Conservation (phyloP, 345 rosid genomes). For the Lenwebbia sp. region DNA sequence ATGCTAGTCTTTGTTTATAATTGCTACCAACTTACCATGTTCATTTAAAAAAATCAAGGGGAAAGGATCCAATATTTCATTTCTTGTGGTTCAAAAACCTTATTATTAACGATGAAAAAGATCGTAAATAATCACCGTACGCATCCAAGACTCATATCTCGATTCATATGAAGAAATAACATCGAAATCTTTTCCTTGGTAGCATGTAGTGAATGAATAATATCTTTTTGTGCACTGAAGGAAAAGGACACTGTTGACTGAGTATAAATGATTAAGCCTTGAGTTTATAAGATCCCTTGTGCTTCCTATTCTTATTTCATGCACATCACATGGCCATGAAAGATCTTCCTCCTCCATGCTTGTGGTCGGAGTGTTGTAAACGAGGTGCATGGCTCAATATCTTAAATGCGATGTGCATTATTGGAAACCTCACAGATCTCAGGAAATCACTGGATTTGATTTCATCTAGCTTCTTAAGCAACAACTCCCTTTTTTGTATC, state of each 20-base stretch:
- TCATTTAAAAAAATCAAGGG: not conserved
- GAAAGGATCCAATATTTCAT: not conserved
- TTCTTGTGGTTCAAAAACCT: not conserved
- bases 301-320: not conserved
- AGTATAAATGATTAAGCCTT: not conserved
- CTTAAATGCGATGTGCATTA: not conserved
- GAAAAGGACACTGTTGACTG: not conserved
- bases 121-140: not conserved
- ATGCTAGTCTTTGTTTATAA: not conserved
- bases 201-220: not conserved
- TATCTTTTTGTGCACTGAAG: not conserved
- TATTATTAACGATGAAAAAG: not conserved
- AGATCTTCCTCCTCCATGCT: not conserved
- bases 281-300: not conserved
- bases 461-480: not conserved
- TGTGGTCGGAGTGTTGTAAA: not conserved
- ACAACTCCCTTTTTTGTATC: not conserved
- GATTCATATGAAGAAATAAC: not conserved
- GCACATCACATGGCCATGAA: not conserved
- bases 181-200: not conserved
- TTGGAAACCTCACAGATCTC: not conserved
- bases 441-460: not conserved
- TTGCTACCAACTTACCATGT: not conserved
- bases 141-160: not conserved
- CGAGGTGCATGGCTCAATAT: not conserved